These are phyloP conservation scores for Ophiostoma angusticollis DNA, from an alignment of 2,329 filamentous ascomycete genomes.

Conservation along the genomic window DNA sequence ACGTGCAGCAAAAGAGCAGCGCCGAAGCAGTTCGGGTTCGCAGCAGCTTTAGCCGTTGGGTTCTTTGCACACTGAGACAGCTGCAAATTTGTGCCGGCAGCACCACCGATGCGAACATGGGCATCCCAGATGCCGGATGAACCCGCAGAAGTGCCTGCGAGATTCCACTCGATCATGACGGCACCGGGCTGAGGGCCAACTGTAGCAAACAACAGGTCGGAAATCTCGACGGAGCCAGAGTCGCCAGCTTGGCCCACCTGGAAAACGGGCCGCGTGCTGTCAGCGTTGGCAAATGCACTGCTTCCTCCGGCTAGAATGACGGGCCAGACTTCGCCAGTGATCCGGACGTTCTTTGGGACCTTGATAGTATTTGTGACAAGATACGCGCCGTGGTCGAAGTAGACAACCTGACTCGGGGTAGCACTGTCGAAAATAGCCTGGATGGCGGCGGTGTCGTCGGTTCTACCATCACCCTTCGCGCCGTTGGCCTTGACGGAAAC, in stretches of 20 bases:
- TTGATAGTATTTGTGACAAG: slow-evolving; percentile 56
- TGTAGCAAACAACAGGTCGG: slow-evolving; percentile 76
- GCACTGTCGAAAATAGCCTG: slow-evolving; percentile 63
- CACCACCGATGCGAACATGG: slow-evolving; percentile 87
- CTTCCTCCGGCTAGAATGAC: slow-evolving; percentile 71
- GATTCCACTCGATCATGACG: slow-evolving; percentile 85
- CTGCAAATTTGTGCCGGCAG: slow-evolving; percentile 71
- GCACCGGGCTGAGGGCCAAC: slow-evolving; percentile 73
- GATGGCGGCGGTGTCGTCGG: slow-evolving; percentile 78
- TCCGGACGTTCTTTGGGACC: slow-evolving; percentile 67
- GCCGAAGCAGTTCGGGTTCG: slow-evolving; percentile 56
- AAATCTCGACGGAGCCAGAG: slow-evolving; percentile 70
- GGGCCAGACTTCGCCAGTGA: slow-evolving; percentile 86
- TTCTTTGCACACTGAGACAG: slow-evolving; percentile 69
- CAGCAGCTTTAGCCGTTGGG: slow-evolving; percentile 34
- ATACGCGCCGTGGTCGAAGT: slow-evolving; percentile 65
- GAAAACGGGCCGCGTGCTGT: slow-evolving; percentile 71
- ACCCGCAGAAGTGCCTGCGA: slow-evolving; percentile 53
- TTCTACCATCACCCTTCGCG: slow-evolving; percentile 74
- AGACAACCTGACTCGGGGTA: slow-evolving; percentile 51
- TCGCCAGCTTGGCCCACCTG: slow-evolving; percentile 71
- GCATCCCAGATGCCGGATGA: slow-evolving; percentile 82
- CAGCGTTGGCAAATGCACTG: slow-evolving; percentile 56
- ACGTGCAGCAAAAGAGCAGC: slow-evolving; percentile 60
- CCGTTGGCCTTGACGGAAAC: slow-evolving; percentile 72